Percentiles rank a stretch among this genome's conserved stretches.
Conservation (phyloP, 257 asterid genomes). For the Striga asiatica region DNA sequence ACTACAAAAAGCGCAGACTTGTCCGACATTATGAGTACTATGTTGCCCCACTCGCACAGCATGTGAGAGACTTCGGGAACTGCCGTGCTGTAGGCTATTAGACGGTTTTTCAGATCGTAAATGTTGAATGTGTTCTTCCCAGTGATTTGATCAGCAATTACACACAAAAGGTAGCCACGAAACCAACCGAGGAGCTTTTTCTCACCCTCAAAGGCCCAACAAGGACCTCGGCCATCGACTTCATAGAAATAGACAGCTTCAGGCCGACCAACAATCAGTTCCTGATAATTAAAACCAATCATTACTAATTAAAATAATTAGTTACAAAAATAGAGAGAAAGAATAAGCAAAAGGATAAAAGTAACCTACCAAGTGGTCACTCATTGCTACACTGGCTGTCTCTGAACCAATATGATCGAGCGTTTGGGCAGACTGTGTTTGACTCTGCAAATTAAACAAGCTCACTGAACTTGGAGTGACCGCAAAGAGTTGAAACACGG, state of each 20-base stretch:
- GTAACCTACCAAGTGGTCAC: slow-evolving; percentile 64
- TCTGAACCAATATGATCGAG: slow-evolving; percentile 88
- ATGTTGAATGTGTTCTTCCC: slow-evolving; percentile 61
- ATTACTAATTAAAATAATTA: background rate
- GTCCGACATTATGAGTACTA: slow-evolving; percentile 72
- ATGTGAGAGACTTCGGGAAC: slow-evolving; percentile 78
- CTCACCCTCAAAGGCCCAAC: slow-evolving; percentile 99
- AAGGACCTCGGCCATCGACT: slow-evolving; percentile 98
- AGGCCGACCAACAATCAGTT: slow-evolving; percentile 82
- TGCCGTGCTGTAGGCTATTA: slow-evolving; percentile 74
- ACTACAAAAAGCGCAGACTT: slow-evolving; percentile 68
- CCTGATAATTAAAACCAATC: slow-evolving; percentile 29
- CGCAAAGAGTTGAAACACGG: slow-evolving; percentile 67
- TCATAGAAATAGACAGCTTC: slow-evolving; percentile 95
- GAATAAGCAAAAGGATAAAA: background rate
- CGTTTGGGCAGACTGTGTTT: slow-evolving; percentile 53
- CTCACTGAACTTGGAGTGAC: slow-evolving; percentile 81
- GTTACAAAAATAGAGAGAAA: background rate
- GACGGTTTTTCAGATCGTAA: slow-evolving; percentile 81
- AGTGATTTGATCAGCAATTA: slow-evolving; percentile 71
- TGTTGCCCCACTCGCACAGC: slow-evolving; percentile 98
- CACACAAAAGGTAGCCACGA: slow-evolving; percentile 89
- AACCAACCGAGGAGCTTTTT: slow-evolving; percentile 85
- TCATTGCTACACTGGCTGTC: slow-evolving; percentile 73
- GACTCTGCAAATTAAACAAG: slow-evolving; percentile 64